Evolutionary conservation across 345 rosid species (phyloP).

Genomic region (Jatropha curcas): DNA sequence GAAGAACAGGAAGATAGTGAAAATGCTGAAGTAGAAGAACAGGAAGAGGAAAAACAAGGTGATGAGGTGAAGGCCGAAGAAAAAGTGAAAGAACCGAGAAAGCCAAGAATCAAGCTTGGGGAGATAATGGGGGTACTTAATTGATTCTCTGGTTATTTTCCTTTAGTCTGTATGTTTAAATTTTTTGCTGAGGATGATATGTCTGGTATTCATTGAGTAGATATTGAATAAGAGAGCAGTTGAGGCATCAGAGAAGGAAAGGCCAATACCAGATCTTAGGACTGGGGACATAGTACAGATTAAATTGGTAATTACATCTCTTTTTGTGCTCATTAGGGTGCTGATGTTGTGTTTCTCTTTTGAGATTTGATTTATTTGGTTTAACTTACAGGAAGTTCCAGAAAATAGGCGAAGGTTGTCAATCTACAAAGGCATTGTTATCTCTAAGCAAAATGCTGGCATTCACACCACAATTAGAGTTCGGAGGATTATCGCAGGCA

Average conservation of each 20-base stretch:
- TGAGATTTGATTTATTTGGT: constrained; percentile 21
- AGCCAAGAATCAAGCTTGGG: constrained; percentile 59
- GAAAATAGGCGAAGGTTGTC: constrained; percentile 74
- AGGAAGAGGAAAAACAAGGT: constrained; percentile 25
- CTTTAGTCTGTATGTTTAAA: neutral
- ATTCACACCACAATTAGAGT: constrained; percentile 83
- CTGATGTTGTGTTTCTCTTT: neutral
- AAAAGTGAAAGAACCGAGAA: constrained; percentile 43
- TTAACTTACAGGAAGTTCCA: constrained; percentile 69
- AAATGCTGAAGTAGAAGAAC: constrained; percentile 27
- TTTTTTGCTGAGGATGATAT: neutral
- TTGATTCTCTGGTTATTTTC: neutral
- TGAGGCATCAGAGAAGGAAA: constrained; percentile 63
- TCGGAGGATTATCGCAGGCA: constrained; percentile 81
- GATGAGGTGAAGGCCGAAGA: constrained; percentile 29
- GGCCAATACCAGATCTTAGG: constrained; percentile 79
- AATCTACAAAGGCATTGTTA: constrained; percentile 81
- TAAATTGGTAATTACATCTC: constrained; percentile 56
- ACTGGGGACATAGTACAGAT: constrained; percentile 80
- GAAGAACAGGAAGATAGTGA: constrained; percentile 31
- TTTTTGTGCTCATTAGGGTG: neutral
- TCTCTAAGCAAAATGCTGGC: constrained; percentile 83
- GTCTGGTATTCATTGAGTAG: constrained; percentile 35
- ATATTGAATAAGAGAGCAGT: constrained; percentile 77
- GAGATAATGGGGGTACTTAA: constrained; percentile 69